Evolutionary conservation across 2,329 filamentous ascomycete genomes (phyloP).

Genomic region (Ampelomyces quisqualis): DNA sequence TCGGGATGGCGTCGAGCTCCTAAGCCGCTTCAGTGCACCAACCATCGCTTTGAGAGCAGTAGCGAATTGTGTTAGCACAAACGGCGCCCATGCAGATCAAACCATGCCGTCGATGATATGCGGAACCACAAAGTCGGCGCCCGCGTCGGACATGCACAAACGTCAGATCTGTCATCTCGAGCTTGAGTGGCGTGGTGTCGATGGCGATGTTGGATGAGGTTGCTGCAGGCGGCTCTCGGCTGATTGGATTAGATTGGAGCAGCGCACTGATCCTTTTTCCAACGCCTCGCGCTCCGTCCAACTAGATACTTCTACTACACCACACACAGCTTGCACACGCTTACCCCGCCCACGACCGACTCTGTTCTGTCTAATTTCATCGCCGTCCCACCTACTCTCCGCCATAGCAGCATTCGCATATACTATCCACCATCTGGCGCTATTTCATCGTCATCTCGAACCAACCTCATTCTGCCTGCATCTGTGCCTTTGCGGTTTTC

Average conservation of each 20-base stretch:
- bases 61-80: background rate
- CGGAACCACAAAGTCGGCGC: too few relatives aligned
- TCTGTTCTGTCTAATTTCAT: conserved; percentile 6
- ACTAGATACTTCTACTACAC: conserved; percentile 1
- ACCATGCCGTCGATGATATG: too few relatives aligned
- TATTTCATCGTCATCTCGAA: conserved; percentile 6
- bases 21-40: background rate
- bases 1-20: background rate
- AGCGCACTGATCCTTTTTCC: background rate
- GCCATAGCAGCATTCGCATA: conserved; percentile 15
- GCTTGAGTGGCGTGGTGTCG: background rate
- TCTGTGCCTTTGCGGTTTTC: conserved; percentile 11
- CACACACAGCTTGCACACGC: conserved; percentile 1
- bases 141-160: too few relatives aligned
- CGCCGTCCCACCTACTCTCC: conserved; percentile 13
- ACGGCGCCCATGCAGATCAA: too few relatives aligned
- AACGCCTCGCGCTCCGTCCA: background rate
- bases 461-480: conserved; percentile 4
- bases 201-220: conserved; percentile 1
- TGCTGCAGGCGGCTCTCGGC: background rate
- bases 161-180: background rate
- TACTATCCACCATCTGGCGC: conserved; percentile 17
- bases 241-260: too few relatives aligned
- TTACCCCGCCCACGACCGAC: too few relatives aligned
- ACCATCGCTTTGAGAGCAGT: background rate